Conservation (phyloP, 768 basidiomycete genomes). For the Tulasnella sp. region DNA sequence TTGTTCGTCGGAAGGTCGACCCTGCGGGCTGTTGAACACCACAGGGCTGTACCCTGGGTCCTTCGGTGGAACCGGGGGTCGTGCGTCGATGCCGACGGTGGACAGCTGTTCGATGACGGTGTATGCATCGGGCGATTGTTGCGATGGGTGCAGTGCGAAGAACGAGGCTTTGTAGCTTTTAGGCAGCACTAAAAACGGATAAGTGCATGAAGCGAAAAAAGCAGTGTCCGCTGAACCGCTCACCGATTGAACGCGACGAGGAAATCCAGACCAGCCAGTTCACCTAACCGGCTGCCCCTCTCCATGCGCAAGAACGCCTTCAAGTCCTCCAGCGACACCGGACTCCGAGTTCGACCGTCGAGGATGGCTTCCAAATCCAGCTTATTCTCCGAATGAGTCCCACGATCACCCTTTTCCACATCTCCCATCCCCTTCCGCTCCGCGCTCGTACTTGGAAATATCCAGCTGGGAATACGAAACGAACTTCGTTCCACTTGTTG, state of each 20-base stretch:
- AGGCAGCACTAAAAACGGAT: background rate
- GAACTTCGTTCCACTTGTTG: conserved; percentile 9
- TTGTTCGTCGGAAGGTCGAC: background rate
- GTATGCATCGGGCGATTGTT: conserved; percentile 17
- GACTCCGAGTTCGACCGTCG: conserved; percentile 18
- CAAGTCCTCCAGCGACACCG: background rate
- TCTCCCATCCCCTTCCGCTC: background rate
- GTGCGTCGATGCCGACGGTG: background rate
- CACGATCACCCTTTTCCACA: background rate
- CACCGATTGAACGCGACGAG: conserved; percentile 19
- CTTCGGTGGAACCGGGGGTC: conserved; percentile 19
- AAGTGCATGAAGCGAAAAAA: background rate
- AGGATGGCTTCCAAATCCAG: conserved; percentile 5
- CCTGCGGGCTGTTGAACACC: background rate
- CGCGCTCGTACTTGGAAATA: conserved; percentile 13
- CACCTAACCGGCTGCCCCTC: background rate
- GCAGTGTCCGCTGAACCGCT: background rate
- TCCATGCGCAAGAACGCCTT: background rate
- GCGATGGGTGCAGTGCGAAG: conserved; percentile 21
- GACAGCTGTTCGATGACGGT: conserved; percentile 26
- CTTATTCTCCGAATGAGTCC: background rate
- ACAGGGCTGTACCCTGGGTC: conserved; percentile 8
- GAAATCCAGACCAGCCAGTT: conserved; percentile 23
- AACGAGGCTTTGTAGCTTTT: conserved; percentile 20
- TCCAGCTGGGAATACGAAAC: conserved; percentile 11